These are phyloP conservation scores for Ceriops zippeliana DNA, from an alignment of 345 rosid species.

Conservation along the genomic window DNA sequence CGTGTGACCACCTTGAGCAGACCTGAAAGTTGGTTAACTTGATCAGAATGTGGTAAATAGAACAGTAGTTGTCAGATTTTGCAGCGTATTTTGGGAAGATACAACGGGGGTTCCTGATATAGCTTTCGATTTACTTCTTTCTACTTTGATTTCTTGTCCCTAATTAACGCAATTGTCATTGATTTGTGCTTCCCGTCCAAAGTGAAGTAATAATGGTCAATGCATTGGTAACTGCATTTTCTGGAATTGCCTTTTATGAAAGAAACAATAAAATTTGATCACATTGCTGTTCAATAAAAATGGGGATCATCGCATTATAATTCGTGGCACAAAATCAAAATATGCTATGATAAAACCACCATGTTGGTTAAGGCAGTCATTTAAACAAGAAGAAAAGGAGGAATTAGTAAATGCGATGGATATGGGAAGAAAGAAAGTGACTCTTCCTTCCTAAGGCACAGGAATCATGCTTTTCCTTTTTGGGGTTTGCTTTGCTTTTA, in stretches of 20 bases:
- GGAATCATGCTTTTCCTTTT: constrained; percentile 49
- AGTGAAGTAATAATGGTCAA: too few relatives aligned
- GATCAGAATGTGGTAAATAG: neutral
- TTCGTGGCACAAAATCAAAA: too few relatives aligned
- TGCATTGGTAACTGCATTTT: too few relatives aligned
- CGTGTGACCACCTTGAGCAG: neutral
- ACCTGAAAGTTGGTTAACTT: too few relatives aligned
- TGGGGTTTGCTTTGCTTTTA: constrained; percentile 37
- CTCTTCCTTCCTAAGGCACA: constrained; percentile 37
- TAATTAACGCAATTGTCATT: neutral
- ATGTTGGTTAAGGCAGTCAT: constrained; percentile 15
- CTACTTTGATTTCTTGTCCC: neutral
- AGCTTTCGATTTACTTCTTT: neutral
- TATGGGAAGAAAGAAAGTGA: constrained; percentile 24
- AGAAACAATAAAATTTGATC: too few relatives aligned
- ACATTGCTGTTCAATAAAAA: too few relatives aligned
- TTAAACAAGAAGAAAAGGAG: neutral
- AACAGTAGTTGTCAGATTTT: neutral
- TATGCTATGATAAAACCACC: neutral
- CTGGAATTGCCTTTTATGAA: too few relatives aligned
- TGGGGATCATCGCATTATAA: too few relatives aligned
- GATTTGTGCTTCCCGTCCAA: too few relatives aligned
- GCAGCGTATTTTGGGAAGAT: neutral
- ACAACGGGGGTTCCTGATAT: too few relatives aligned
- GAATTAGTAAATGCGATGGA: constrained; percentile 5